phyloP scores from a whole-genome alignment of 164 flowering plant species.

The Pachysandra terminalis region DNA sequence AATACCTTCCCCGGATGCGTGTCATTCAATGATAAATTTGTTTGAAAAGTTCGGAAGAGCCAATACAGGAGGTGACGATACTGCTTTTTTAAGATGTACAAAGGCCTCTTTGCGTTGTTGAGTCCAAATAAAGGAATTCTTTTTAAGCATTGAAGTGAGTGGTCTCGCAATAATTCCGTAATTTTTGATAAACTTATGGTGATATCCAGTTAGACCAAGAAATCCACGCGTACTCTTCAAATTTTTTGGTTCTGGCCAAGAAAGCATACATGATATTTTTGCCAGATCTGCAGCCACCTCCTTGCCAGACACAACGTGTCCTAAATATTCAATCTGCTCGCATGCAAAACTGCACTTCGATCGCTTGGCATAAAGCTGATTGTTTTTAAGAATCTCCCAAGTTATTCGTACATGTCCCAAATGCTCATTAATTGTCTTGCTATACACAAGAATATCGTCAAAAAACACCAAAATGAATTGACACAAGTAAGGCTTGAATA shows the following conservation, averaged over 20 bases:
- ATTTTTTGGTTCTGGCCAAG: too few relatives aligned
- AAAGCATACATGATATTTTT: too few relatives aligned
- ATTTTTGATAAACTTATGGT: conserved; percentile 4
- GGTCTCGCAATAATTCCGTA: background rate
- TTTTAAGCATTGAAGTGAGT: background rate
- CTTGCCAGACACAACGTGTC: background rate
- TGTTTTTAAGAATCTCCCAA: background rate
- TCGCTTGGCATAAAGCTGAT: background rate
- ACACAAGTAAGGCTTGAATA: background rate
- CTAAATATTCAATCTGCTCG: background rate
- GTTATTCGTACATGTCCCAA: background rate
- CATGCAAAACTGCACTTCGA: background rate
- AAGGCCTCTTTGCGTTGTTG: background rate
- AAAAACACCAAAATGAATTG: background rate
- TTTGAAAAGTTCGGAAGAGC: background rate
- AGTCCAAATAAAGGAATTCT: background rate
- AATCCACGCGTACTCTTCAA: too few relatives aligned
- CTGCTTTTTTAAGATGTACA: background rate
- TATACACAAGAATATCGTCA: background rate
- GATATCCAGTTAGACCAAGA: background rate
- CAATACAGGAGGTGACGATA: conserved; percentile 2
- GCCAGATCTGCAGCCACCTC: background rate
- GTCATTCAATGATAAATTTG: too few relatives aligned
- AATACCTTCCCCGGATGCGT: too few relatives aligned
- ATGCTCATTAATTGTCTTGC: background rate